Conservation (phyloP, 2,329 filamentous ascomycete genomes). For the Beauveria medogensis region DNA sequence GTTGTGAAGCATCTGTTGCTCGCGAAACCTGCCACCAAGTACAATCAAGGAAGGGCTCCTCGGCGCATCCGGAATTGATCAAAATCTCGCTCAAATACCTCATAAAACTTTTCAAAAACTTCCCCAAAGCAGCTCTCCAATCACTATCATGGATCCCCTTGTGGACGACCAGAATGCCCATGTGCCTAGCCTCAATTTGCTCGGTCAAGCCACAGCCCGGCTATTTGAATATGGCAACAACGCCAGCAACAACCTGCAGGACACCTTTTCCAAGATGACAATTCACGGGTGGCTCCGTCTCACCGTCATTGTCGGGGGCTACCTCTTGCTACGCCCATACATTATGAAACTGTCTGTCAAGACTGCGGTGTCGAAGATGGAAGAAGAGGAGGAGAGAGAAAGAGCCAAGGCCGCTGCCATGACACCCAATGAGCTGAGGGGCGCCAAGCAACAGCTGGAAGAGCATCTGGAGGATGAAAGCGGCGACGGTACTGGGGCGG, state of each 20-base stretch:
- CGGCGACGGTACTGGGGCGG: conserved; percentile 38
- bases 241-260: conserved; percentile 39
- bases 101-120: conserved; percentile 14
- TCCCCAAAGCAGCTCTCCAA: background rate
- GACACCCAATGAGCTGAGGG: conserved; percentile 57
- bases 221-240: conserved; percentile 29
- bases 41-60: background rate
- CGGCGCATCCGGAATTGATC: background rate
- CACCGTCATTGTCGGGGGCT: conserved; percentile 62
- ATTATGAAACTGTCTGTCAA: conserved; percentile 59
- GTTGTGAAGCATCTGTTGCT: background rate
- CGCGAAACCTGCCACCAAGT: background rate
- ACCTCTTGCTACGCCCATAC: conserved; percentile 66
- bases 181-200: conserved; percentile 22
- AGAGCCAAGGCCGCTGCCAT: conserved; percentile 51
- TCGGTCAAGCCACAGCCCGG: conserved; percentile 26
- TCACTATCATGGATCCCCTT: conserved; percentile 15
- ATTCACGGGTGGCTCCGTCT: conserved; percentile 57
- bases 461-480: conserved; percentile 42
- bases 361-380: conserved; percentile 55
- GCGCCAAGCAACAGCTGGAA: conserved; percentile 44
- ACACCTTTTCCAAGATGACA: conserved; percentile 43
- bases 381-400: conserved; percentile 44
- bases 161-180: conserved; percentile 19
- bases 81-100: conserved; percentile 5